Evolutionary conservation across 305 asterid genomes (phyloP).

Genomic region (Nicotiana rustica): DNA sequence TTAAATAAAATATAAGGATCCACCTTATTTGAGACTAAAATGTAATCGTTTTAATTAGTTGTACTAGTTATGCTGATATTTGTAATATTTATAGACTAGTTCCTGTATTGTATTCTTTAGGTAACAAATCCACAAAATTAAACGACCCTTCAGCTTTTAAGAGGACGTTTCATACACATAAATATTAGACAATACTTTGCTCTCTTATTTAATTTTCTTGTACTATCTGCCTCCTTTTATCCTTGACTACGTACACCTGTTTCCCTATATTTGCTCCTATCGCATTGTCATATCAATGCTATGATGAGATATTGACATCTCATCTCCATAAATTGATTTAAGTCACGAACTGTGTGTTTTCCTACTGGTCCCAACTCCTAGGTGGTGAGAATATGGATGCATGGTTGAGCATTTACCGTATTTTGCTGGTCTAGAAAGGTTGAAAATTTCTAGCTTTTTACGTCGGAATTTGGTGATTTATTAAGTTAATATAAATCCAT

Average conservation of each 20-base stretch:
- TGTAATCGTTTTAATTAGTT: too few relatives aligned
- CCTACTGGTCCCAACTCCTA: neutral
- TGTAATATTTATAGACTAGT: neutral
- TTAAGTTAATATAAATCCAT: too few relatives aligned
- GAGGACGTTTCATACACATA: neutral
- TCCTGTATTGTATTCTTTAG: neutral
- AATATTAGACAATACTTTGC: too few relatives aligned
- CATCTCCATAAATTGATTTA: slow-evolving; percentile 2
- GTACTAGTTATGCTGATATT: neutral
- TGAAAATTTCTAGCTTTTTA: too few relatives aligned
- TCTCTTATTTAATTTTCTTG: neutral
- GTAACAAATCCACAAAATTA: neutral
- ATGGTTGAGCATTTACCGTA: too few relatives aligned
- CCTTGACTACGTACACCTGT: neutral
- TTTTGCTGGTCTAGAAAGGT: too few relatives aligned
- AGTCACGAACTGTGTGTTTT: neutral
- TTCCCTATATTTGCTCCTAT: neutral
- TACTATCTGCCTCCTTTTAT: neutral
- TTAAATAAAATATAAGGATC: too few relatives aligned
- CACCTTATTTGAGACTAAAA: too few relatives aligned
- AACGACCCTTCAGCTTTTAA: neutral
- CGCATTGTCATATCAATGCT: neutral
- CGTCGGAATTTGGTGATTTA: too few relatives aligned
- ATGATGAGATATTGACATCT: neutral
- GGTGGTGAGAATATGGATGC: neutral